phyloP scores from a whole-genome alignment of 768 basidiomycete species.

The Xanthoconium purpureum region DNA sequence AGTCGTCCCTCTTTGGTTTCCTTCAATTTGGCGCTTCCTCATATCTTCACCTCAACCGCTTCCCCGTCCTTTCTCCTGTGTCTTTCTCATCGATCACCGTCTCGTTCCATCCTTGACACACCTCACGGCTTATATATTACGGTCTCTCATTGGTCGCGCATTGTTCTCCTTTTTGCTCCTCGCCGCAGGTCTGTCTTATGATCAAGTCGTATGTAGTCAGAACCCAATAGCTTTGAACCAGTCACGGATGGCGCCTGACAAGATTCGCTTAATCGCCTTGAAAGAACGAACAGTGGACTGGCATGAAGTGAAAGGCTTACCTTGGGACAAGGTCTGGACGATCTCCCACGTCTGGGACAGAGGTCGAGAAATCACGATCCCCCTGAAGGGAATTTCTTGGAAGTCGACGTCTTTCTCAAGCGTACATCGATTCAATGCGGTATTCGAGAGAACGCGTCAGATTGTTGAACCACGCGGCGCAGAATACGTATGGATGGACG shows the following conservation, averaged over 20 bases:
- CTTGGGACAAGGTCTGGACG: constrained; percentile 7
- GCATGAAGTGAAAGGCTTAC: background rate
- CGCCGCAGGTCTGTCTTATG: background rate
- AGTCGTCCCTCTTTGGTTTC: background rate
- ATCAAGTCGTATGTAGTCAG: background rate
- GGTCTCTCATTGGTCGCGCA: too few species aligned
- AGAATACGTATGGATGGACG: constrained; percentile 11
- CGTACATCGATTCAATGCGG: constrained; percentile 1
- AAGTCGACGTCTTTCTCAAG: constrained; percentile 4
- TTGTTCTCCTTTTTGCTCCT: background rate
- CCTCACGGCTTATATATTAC: background rate
- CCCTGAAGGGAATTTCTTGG: constrained; percentile 1
- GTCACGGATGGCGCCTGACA: background rate
- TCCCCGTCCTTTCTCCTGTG: too few species aligned
- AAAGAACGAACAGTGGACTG: background rate
- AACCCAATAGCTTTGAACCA: background rate
- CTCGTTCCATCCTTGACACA: background rate
- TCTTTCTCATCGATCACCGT: background rate
- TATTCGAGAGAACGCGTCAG: background rate
- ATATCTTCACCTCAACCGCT: background rate
- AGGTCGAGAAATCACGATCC: background rate
- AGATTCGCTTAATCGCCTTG: constrained; percentile 4
- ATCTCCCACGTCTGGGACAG: constrained; percentile 10
- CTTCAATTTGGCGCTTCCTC: background rate
- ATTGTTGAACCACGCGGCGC: background rate